Evolutionary conservation across 768 basidiomycete species (phyloP), one percentile per base, ranked within the genome.

Genomic region (Mycena rosella): DNA sequence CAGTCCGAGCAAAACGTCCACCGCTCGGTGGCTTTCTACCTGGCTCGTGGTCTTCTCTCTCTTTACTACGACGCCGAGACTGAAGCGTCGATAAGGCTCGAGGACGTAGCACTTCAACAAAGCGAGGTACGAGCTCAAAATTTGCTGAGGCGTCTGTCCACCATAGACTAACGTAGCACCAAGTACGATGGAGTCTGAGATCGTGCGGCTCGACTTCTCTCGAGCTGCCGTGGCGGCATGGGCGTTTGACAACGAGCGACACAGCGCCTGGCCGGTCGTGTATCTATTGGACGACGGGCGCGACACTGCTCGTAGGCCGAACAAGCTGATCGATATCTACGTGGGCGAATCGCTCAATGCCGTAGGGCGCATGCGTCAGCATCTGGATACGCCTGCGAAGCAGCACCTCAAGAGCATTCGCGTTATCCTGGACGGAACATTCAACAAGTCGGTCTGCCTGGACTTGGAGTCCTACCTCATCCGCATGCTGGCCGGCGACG

Each of bases 401-500:
- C 62, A 63, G 54, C 62, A 63, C 54, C 62, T 63, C 34, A 56
- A 63, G 54, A 48, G 36, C 34, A 30, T 63, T 56, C 62, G 62
- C 45, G 62, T 63, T 38, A 56, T 63, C 54, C 62, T 63, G 62
- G 54, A 63, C 54, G 54, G 32, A 48, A 63, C 62, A 56, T 63
- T 63, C 62, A 63, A 63, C 54, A 63, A 63, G 45, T 63, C 62
- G 30, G 62, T 63, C 53, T 63, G 62, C 44, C 62, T 56, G 53
- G 62, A 63, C 62, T 49, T 63, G 47, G 62, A 63, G 54, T 63
- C 62, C 54, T 63, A 63, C 62, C 62, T 63, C 54, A 63, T 63
- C 53, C 62, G 62, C 45, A 63, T 63, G 62, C 47, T 63, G 53
- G 62, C 62, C 34, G 62, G 62, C 62, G 62, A 63, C 54, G 62